Evolutionary conservation across 768 basidiomycete species (phyloP).

Genomic region (Amanita rimosa): DNA sequence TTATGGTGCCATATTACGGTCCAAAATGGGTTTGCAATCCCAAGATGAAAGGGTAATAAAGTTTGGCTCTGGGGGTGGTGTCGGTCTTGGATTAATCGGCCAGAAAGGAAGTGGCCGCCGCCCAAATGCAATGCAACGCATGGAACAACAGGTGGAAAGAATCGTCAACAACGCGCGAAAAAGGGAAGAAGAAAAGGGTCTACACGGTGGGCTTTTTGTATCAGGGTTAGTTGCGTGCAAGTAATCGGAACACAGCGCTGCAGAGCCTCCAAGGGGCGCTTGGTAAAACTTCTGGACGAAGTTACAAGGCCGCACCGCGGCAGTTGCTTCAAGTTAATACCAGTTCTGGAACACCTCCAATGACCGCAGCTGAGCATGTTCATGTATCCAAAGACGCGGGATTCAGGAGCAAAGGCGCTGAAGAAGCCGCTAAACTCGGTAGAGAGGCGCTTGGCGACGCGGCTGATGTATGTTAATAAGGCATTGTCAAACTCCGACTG

Average conservation of each 20-base stretch:
- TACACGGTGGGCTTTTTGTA: conserved; percentile 31
- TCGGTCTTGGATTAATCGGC: conserved; percentile 64
- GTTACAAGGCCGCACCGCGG: conserved; percentile 93
- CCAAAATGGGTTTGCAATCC: conserved; percentile 61
- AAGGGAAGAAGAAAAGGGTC: conserved; percentile 76
- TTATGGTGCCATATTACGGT: conserved; percentile 75
- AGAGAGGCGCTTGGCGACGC: conserved; percentile 59
- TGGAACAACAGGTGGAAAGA: conserved; percentile 93
- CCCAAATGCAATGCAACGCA: conserved; percentile 81
- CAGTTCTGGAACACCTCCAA: conserved; percentile 29
- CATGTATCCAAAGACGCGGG: conserved; percentile 45
- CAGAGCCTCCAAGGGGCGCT: conserved; percentile 87
- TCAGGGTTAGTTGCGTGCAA: not conserved
- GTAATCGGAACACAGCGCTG: conserved; percentile 29
- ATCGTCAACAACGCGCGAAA: conserved; percentile 87
- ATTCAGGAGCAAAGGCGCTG: conserved; percentile 42
- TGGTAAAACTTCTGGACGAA: conserved; percentile 88
- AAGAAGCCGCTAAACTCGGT: conserved; percentile 67
- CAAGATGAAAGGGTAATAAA: conserved; percentile 75
- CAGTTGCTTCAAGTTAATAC: conserved; percentile 87
- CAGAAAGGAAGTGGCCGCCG: conserved; percentile 59
- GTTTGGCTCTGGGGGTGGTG: conserved; percentile 73
- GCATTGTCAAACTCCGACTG: not conserved
- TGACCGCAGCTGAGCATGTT: conserved; percentile 30
- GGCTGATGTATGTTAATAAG: conserved; percentile 31